A percentile compares a stretch with the other conserved stretches of the same genome.
Evolutionary conservation across 2,329 filamentous ascomycete genomes (phyloP).

Genomic region (Colletotrichum sojae): DNA sequence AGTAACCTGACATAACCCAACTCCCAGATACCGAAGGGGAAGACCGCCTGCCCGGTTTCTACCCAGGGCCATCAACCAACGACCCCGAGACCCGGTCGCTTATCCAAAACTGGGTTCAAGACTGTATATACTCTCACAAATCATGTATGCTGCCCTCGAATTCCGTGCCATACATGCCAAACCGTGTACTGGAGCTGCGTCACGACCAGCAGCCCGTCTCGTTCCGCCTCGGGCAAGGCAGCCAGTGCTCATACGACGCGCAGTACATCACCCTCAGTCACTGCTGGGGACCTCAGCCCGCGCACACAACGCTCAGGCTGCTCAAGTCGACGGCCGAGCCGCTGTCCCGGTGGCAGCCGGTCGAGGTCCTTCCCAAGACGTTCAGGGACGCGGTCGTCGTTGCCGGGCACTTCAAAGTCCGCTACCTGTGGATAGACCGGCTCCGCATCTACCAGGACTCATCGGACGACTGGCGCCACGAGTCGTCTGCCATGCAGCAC

Average conservation of each 20-base stretch:
- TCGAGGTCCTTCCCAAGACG: neutral
- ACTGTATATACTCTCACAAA: neutral
- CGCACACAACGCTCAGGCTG: neutral
- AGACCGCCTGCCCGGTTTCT: neutral
- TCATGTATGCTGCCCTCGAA: neutral
- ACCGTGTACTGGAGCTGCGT: neutral
- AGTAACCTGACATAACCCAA: no score
- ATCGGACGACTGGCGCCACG: neutral
- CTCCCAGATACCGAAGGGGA: neutral
- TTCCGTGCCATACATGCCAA: neutral
- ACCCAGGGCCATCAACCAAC: neutral
- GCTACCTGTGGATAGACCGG: constrained; percentile 8
- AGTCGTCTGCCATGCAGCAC: constrained; percentile 9
- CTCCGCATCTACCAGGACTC: constrained; percentile 1
- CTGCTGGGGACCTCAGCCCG: neutral
- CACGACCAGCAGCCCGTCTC: no score
- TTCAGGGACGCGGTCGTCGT: neutral
- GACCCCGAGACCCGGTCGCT: no score
- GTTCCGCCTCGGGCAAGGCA: neutral
- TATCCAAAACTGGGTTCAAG: neutral
- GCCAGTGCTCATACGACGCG: neutral
- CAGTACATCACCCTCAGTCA: constrained; percentile 7
- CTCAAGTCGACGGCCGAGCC: neutral
- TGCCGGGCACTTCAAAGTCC: neutral
- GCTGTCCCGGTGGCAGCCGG: neutral